These are phyloP conservation scores for Drosera capensis DNA, from an alignment of 148 eudicot species.

Conservation along the genomic window DNA sequence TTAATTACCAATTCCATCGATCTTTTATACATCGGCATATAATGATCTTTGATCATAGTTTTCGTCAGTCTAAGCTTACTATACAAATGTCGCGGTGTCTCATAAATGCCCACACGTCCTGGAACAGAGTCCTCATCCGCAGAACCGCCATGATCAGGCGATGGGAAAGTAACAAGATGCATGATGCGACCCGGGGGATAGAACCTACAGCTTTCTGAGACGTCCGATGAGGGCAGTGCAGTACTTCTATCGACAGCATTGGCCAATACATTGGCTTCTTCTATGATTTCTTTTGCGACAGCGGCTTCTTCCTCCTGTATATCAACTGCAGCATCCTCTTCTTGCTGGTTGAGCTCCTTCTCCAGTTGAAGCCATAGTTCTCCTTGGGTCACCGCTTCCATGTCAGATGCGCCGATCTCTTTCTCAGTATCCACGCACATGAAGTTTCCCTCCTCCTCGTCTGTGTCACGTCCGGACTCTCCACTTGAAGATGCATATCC, in stretches of 20 bases:
- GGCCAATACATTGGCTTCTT: constrained; percentile 53
- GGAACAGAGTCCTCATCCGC: constrained; percentile 15
- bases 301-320: constrained; percentile 58
- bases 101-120: constrained; percentile 48
- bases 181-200: constrained; percentile 81
- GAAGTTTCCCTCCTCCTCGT: constrained; percentile 48
- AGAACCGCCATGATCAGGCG: constrained; percentile 11
- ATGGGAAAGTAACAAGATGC: constrained; percentile 52
- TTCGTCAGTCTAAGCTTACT: constrained; percentile 73
- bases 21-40: constrained; percentile 92
- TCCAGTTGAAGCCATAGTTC: constrained; percentile 74
- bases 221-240: constrained; percentile 34
- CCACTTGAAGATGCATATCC: constrained; percentile 33
- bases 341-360: constrained; percentile 54
- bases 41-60: constrained; percentile 88
- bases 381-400: constrained; percentile 57
- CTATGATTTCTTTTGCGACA: constrained; percentile 43
- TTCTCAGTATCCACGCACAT: constrained; percentile 27
- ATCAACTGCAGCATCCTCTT: constrained; percentile 20
- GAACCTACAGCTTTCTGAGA: constrained; percentile 49
- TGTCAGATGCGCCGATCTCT: constrained; percentile 30
- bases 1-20: constrained; percentile 62
- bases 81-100: constrained; percentile 63
- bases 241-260: constrained; percentile 45
- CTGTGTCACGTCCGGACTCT: constrained; percentile 36